phyloP scores from a whole-genome alignment of 768 basidiomycete genomes.

The Macrocybe gigantea region DNA sequence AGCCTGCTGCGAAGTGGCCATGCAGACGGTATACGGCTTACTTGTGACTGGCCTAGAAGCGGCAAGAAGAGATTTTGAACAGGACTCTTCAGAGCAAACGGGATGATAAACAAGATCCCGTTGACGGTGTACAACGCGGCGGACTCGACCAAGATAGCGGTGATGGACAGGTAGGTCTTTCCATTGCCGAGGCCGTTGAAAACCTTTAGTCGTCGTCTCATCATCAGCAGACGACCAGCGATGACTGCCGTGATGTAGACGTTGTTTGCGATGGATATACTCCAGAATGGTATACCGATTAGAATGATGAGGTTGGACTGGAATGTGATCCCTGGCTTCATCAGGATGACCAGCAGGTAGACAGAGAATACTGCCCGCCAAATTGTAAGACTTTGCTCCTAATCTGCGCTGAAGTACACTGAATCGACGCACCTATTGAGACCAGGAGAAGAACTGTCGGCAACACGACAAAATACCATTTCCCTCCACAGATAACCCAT shows the following conservation, averaged over 20 bases:
- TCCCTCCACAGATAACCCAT: not conserved
- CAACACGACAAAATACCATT: not conserved
- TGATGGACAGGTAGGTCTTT: not conserved
- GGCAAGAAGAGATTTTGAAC: slow-evolving; percentile 21
- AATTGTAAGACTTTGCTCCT: not conserved
- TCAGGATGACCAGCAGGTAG: not conserved
- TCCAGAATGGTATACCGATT: not conserved
- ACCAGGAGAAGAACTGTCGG: not conserved
- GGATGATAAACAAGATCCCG: not conserved
- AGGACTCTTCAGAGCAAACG: not conserved
- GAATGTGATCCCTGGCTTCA: not conserved
- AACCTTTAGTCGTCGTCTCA: not conserved
- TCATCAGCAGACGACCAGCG: not conserved
- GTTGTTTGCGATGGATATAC: not conserved
- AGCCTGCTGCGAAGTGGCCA: not conserved
- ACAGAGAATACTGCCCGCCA: not conserved
- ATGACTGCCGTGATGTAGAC: not conserved
- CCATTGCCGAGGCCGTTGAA: not conserved
- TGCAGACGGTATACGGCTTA: not conserved
- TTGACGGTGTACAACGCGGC: not conserved
- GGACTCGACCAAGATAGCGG: not conserved
- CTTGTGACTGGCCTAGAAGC: slow-evolving; percentile 14
- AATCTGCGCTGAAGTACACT: not conserved
- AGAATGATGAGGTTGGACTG: not conserved
- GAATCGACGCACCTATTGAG: not conserved